These are phyloP conservation scores for Arthrobotrys conoides DNA, from an alignment of 2,329 filamentous ascomycete genomes.

Conservation along the genomic window DNA sequence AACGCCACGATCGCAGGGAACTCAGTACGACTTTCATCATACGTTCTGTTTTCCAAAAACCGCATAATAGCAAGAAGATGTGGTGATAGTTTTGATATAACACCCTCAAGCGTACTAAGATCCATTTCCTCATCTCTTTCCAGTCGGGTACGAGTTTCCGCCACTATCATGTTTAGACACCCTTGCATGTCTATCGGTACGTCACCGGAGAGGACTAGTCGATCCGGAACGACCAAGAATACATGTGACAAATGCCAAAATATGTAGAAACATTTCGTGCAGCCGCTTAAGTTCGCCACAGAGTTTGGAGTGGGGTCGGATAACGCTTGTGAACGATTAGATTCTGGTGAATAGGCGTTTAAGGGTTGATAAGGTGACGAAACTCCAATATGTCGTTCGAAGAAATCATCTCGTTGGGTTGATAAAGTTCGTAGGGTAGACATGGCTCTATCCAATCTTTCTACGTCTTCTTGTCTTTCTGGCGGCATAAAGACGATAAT, in stretches of 20 bases:
- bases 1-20: conserved; percentile 63
- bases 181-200: conserved; percentile 63
- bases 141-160: conserved; percentile 58
- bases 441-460: conserved; percentile 60
- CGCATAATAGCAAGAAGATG: conserved; percentile 63
- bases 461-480: conserved; percentile 61
- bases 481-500: conserved; percentile 62
- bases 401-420: conserved; percentile 56
- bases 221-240: conserved; percentile 63
- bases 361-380: conserved; percentile 51
- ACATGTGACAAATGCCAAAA: conserved; percentile 63
- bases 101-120: conserved; percentile 39
- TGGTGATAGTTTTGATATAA: conserved; percentile 58
- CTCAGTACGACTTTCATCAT: conserved; percentile 63
- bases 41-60: conserved; percentile 61
- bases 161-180: conserved; percentile 62
- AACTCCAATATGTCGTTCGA: conserved; percentile 59
- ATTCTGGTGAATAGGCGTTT: conserved; percentile 55
- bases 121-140: conserved; percentile 57
- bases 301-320: conserved; percentile 44
- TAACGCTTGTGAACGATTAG: conserved; percentile 43
- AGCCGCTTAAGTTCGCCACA: conserved; percentile 62
- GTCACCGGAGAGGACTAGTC: conserved; percentile 63
- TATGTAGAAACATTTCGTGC: conserved; percentile 64
- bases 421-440: conserved; percentile 54